A percentile compares a stretch with the other conserved stretches of the same genome.
phyloP scores from a whole-genome alignment of 1,139 yeast species.

The Kurtzmaniella quercitrusa region DNA sequence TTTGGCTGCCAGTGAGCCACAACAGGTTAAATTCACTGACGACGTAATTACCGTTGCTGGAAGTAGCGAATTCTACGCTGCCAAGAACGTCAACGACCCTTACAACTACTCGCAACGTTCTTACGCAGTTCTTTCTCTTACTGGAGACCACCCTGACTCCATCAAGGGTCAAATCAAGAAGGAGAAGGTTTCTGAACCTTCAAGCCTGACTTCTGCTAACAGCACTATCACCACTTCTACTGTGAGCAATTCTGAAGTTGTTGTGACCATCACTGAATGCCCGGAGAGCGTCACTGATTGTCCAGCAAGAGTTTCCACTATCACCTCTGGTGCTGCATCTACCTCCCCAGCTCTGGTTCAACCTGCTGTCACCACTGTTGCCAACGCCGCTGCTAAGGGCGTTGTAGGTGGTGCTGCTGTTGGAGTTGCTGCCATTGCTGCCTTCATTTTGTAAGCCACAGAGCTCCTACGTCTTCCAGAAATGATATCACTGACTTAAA shows the following conservation, averaged over 20 bases:
- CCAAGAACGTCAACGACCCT: conserved; percentile 40
- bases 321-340: conserved; percentile 1
- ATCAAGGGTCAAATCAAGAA: conserved; percentile 11
- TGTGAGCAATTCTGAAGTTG: conserved; percentile 19
- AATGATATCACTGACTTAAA: too few species aligned
- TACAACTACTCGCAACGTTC: conserved; percentile 29
- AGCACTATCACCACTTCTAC: conserved; percentile 2
- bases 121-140: conserved; percentile 20
- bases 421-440: conserved; percentile 1
- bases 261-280: conserved; percentile 45
- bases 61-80: conserved; percentile 30
- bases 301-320: conserved; percentile 24
- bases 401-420: conserved; percentile 1
- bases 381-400: not conserved
- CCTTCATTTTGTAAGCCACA: not conserved
- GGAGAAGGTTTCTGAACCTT: conserved; percentile 2
- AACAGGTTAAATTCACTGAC: not conserved
- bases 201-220: conserved; percentile 2
- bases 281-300: conserved; percentile 35
- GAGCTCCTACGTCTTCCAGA: too few species aligned
- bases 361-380: not conserved
- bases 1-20: conserved; percentile 1
- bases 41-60: conserved; percentile 2
- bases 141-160: conserved; percentile 16
- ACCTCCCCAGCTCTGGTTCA: too few species aligned